Evolutionary conservation across 805 yeast genomes (phyloP).

Genomic region (Pichia sporocuriosa): DNA sequence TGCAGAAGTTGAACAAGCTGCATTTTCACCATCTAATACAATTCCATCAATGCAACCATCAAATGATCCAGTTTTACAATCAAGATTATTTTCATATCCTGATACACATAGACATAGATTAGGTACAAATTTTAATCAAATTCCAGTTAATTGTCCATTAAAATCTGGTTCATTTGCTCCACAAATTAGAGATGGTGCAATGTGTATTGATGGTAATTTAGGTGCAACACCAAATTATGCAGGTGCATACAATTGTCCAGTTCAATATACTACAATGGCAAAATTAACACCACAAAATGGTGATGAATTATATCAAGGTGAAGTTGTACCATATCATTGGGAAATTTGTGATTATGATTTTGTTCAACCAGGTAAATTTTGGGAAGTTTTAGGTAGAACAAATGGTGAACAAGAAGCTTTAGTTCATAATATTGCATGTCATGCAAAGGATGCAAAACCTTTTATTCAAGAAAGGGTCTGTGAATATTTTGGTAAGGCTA

Average conservation of each 20-base stretch:
- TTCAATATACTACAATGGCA: conserved; percentile 36
- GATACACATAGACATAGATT: conserved; percentile 83
- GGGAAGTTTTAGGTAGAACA: conserved; percentile 69
- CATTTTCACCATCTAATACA: conserved; percentile 80
- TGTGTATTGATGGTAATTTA: conserved; percentile 62
- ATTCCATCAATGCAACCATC: conserved; percentile 79
- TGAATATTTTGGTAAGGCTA: conserved; percentile 69
- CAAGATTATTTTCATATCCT: conserved; percentile 75
- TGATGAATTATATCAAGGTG: conserved; percentile 30
- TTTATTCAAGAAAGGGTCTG: conserved; percentile 73
- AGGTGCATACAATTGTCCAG: conserved; percentile 44
- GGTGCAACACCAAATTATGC: conserved; percentile 75
- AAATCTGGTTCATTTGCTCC: conserved; percentile 54
- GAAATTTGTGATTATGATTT: conserved; percentile 61
- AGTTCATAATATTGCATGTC: conserved; percentile 78
- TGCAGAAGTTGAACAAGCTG: conserved; percentile 83
- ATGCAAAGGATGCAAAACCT: conserved; percentile 61
- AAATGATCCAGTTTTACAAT: conserved; percentile 79
- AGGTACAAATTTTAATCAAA: conserved; percentile 70
- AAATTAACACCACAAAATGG: conserved; percentile 26
- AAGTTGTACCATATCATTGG: conserved; percentile 76
- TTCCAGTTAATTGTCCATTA: conserved; percentile 85
- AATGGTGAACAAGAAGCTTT: conserved; percentile 80
- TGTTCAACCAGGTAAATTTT: conserved; percentile 69
- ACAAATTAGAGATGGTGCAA: conserved; percentile 76